Conservation (phyloP, 805 yeast genomes). For the Barnettozyma vustinii region DNA sequence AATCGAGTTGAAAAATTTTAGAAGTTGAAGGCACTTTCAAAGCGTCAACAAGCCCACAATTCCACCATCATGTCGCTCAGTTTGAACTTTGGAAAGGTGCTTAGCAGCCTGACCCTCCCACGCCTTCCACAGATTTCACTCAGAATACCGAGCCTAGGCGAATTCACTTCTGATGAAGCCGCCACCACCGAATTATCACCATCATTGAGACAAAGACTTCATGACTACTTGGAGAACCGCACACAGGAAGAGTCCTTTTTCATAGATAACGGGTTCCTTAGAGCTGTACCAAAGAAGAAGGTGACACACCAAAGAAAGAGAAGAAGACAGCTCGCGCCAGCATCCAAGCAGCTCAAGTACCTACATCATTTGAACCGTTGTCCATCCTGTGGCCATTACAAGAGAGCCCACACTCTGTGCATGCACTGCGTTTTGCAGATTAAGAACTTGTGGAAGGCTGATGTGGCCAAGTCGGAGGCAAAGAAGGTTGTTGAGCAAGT, state of each 20-base stretch:
- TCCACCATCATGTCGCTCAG: constrained; percentile 17
- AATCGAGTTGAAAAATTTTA: neutral
- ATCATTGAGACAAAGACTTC: constrained; percentile 33
- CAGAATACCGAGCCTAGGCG: constrained; percentile 19
- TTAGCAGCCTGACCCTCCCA: constrained; percentile 16
- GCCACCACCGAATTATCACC: constrained; percentile 7
- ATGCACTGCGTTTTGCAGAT: constrained; percentile 89
- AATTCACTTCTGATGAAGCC: constrained; percentile 8
- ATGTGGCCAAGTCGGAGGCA: constrained; percentile 26
- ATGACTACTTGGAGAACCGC: constrained; percentile 25
- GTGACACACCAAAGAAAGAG: constrained; percentile 83
- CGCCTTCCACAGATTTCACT: constrained; percentile 23
- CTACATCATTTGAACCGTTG: constrained; percentile 79
- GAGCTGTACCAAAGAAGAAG: constrained; percentile 94
- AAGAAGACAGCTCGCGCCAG: constrained; percentile 77
- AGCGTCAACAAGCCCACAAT: neutral
- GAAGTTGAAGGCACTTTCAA: neutral
- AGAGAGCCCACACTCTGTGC: constrained; percentile 86
- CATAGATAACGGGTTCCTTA: constrained; percentile 64
- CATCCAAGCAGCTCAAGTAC: constrained; percentile 72
- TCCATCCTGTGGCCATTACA: constrained; percentile 92
- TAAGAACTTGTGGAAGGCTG: constrained; percentile 61
- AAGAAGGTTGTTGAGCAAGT: constrained; percentile 26
- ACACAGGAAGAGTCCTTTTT: constrained; percentile 32
- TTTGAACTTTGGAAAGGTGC: constrained; percentile 17